phyloP scores from a whole-genome alignment of 495 filamentous ascomycete genomes.

The Aspergillus heteromorphus region DNA sequence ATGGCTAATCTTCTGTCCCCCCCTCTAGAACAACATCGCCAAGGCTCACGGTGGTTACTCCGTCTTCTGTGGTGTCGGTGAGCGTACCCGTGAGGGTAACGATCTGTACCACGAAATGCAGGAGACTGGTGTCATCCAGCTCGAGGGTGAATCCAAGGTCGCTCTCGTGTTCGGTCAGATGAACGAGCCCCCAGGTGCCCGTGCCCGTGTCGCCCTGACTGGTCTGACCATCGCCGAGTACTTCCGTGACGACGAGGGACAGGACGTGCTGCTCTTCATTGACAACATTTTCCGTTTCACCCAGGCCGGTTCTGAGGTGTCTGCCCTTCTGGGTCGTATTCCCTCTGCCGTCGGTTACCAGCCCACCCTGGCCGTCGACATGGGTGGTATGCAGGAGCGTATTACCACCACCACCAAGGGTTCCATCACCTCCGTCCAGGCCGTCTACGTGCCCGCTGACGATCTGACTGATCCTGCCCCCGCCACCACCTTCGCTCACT shows the following conservation, averaged over 20 bases:
- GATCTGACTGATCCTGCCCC: constrained; percentile 99
- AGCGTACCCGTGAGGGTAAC: constrained; percentile 99
- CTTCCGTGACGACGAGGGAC: constrained; percentile 96
- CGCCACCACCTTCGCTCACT: constrained; percentile 98
- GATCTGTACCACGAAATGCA: constrained; percentile 99
- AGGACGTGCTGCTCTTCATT: constrained; percentile 99
- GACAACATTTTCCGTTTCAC: constrained; percentile 99
- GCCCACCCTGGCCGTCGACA: constrained; percentile 98
- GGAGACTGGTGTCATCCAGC: constrained; percentile 98
- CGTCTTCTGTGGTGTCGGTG: constrained; percentile 99
- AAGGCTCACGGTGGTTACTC: constrained; percentile 99
- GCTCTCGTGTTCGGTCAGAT: constrained; percentile 99
- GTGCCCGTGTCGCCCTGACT: constrained; percentile 99
- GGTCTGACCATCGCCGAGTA: constrained; percentile 87
- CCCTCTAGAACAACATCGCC: constrained; percentile 89
- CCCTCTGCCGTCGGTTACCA: constrained; percentile 99
- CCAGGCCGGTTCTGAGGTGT: constrained; percentile 99
- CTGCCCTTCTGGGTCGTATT: constrained; percentile 98
- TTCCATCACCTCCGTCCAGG: constrained; percentile 99
- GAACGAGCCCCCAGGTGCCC: constrained; percentile 99
- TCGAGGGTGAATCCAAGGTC: constrained; percentile 99
- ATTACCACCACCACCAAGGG: constrained; percentile 99
- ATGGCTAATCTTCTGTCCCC: background rate
- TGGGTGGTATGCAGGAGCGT: constrained; percentile 99
- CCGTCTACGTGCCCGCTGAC: constrained; percentile 99